Evolutionary conservation across 495 filamentous ascomycete genomes (phyloP).

Genomic region (Entonaema liquescens): DNA sequence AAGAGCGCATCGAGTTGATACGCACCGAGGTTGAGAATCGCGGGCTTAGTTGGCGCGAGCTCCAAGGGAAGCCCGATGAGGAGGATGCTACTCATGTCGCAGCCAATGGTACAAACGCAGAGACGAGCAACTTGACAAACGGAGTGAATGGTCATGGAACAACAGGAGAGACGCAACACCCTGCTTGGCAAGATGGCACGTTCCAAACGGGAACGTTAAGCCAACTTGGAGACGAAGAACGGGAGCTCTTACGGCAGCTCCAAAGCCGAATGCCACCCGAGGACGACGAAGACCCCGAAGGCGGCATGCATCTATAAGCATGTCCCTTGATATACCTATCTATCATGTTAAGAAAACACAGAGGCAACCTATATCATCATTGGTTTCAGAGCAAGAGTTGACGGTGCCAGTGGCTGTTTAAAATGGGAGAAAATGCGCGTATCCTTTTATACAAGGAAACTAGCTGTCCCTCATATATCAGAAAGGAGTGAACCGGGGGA

Average conservation of each 20-base stretch:
- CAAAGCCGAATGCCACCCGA: slow-evolving; percentile 42
- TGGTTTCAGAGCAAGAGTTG: neutral
- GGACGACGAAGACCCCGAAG: slow-evolving; percentile 60
- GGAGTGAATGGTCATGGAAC: slow-evolving; percentile 47
- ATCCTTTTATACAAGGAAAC: neutral
- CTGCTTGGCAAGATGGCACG: slow-evolving; percentile 63
- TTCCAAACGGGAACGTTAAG: slow-evolving; percentile 62
- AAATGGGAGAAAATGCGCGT: neutral
- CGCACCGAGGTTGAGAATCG: slow-evolving; percentile 78
- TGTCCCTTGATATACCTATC: neutral
- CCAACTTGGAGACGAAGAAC: slow-evolving; percentile 57
- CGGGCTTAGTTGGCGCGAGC: slow-evolving; percentile 74
- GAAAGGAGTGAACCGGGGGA: neutral
- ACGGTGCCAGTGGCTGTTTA: neutral
- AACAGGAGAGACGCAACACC: slow-evolving; percentile 31
- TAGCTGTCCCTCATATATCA: neutral
- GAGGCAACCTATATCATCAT: neutral
- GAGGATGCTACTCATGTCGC: slow-evolving; percentile 34
- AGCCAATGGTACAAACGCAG: slow-evolving; percentile 47
- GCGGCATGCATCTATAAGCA: slow-evolving; percentile 71
- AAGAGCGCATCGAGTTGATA: slow-evolving; percentile 72
- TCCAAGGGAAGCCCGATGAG: slow-evolving; percentile 51
- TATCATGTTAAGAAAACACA: neutral
- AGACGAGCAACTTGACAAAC: slow-evolving; percentile 31
- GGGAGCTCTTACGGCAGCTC: slow-evolving; percentile 56